Conservation (phyloP, 2,329 filamentous ascomycete species). For the Paraconiothyrium brasiliense region DNA sequence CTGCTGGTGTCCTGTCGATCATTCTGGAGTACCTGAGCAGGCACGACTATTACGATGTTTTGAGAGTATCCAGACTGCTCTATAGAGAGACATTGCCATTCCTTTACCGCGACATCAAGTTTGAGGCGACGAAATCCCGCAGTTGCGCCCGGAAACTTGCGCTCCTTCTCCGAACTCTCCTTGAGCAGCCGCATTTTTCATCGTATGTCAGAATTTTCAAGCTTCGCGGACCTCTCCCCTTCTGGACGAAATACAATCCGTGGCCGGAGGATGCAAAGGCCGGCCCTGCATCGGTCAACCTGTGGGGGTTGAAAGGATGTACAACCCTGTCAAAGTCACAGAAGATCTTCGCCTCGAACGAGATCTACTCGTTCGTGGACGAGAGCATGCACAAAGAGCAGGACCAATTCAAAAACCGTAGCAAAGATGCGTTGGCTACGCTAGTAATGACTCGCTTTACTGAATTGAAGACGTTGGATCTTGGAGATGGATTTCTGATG, state of each 20-base stretch:
- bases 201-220: slow-evolving; percentile 26
- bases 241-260: slow-evolving; percentile 33
- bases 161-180: slow-evolving; percentile 32
- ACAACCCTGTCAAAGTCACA: slow-evolving; percentile 27
- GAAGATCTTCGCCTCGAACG: slow-evolving; percentile 30
- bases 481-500: slow-evolving; percentile 36
- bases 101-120: slow-evolving; percentile 33
- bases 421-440: slow-evolving; percentile 33
- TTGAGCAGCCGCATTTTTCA: slow-evolving; percentile 29
- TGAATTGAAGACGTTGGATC: slow-evolving; percentile 28
- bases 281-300: slow-evolving; percentile 20
- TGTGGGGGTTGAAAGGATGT: slow-evolving; percentile 35
- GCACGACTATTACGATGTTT: slow-evolving; percentile 24
- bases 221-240: slow-evolving; percentile 26
- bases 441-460: slow-evolving; percentile 33
- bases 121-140: slow-evolving; percentile 29
- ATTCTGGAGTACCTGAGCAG: slow-evolving; percentile 28
- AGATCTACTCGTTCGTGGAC: slow-evolving; percentile 34
- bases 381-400: slow-evolving; percentile 34
- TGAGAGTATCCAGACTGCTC: slow-evolving; percentile 25
- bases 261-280: slow-evolving; percentile 25
- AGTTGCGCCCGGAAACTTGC: slow-evolving; percentile 31
- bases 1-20: slow-evolving; percentile 23
- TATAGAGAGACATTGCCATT: slow-evolving; percentile 26
- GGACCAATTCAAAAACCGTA: slow-evolving; percentile 28